A percentile compares a stretch with the other conserved stretches of the same genome.
phyloP scores from a whole-genome alignment of 129 eudicot species.

The Rutidosis leptorrhynchoides region DNA sequence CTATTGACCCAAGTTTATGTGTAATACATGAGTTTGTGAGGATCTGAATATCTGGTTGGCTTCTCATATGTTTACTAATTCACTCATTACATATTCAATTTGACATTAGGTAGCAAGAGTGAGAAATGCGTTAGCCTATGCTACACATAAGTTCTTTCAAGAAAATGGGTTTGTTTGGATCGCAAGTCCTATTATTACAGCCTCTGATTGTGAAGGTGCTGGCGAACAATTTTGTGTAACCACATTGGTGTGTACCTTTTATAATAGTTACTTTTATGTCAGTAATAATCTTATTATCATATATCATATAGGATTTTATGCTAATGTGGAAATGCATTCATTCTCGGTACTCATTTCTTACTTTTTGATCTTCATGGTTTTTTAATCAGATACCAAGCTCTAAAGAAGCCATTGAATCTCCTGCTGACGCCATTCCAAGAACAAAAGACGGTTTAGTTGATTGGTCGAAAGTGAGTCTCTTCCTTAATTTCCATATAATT shows the following conservation, averaged over 20 bases:
- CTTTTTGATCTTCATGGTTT: neutral
- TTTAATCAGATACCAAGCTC: conserved; percentile 73
- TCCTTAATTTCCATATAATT: neutral
- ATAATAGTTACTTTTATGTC: neutral
- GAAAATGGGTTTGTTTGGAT: conserved; percentile 99
- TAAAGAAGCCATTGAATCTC: conserved; percentile 61
- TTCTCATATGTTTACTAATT: conserved; percentile 2
- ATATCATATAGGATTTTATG: neutral
- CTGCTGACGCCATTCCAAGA: conserved; percentile 59
- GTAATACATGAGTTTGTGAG: neutral
- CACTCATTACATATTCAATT: conserved; percentile 3
- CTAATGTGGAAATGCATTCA: conserved; percentile 1
- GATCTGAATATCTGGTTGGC: neutral
- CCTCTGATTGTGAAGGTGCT: conserved; percentile 99
- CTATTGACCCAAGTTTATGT: conserved; percentile 2
- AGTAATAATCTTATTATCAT: neutral
- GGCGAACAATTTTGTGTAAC: conserved; percentile 99
- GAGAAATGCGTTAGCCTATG: conserved; percentile 87
- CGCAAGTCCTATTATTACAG: conserved; percentile 94
- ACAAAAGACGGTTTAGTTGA: conserved; percentile 74
- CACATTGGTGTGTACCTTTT: conserved; percentile 60
- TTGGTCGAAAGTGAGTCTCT: conserved; percentile 83
- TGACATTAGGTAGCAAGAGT: conserved; percentile 83
- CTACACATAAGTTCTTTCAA: conserved; percentile 93
- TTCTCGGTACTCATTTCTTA: neutral